These are phyloP conservation scores for Yamadazyma taylorii DNA, from an alignment of 1,139 yeast species.

Conservation along the genomic window DNA sequence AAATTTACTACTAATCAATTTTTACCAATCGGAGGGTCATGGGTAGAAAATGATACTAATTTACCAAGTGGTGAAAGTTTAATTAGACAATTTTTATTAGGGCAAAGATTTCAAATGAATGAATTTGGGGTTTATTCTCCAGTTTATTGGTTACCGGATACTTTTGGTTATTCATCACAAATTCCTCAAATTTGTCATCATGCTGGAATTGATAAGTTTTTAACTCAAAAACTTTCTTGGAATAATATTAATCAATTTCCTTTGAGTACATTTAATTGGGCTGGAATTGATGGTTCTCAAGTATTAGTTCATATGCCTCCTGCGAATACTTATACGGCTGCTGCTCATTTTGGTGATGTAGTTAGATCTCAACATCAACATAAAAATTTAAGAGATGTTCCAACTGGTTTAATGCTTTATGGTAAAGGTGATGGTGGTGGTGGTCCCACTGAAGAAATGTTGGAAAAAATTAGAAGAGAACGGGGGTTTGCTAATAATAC, in stretches of 20 bases:
- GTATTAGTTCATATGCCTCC: conserved; percentile 98
- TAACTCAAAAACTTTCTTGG: conserved; percentile 96
- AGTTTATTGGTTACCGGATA: conserved; percentile 94
- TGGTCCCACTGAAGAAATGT: conserved; percentile 92
- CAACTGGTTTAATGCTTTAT: conserved; percentile 75
- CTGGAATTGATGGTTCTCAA: conserved; percentile 89
- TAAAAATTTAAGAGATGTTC: conserved; percentile 77
- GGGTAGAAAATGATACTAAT: conserved; percentile 98
- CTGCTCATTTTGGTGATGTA: conserved; percentile 91
- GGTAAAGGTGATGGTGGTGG: conserved; percentile 99
- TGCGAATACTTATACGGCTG: conserved; percentile 90
- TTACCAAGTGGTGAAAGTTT: conserved; percentile 91
- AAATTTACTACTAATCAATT: conserved; percentile 75
- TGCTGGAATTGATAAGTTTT: conserved; percentile 79
- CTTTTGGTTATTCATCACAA: conserved; percentile 95
- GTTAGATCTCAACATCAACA: conserved; percentile 76
- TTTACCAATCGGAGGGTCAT: conserved; percentile 91
- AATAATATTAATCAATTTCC: conserved; percentile 92
- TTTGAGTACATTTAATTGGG: conserved; percentile 90
- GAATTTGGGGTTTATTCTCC: conserved; percentile 76
- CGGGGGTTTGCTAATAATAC: conserved; percentile 82
- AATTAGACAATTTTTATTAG: conserved; percentile 82
- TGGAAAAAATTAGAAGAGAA: conserved; percentile 87
- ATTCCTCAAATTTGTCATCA: conserved; percentile 88
- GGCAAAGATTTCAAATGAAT: conserved; percentile 79